Conservation (phyloP, 129 eudicot genomes). For the Mikania micrantha region DNA sequence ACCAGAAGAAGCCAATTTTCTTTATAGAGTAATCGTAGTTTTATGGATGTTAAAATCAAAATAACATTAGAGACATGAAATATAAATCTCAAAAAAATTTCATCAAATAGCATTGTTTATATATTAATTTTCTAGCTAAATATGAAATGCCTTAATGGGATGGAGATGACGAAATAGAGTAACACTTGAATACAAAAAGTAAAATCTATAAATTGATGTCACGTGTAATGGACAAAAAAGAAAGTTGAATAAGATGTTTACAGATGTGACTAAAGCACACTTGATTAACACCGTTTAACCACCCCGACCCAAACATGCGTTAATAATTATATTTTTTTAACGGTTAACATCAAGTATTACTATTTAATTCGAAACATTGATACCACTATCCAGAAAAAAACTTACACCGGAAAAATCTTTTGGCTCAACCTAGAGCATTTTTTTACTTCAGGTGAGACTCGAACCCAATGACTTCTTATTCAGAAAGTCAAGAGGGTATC, state of each 20-base stretch:
- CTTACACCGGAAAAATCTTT: too few relatives aligned
- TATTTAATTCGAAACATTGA: too few relatives aligned
- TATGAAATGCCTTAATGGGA: neutral
- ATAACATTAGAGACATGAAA: neutral
- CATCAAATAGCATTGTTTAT: neutral
- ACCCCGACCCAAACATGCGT: neutral
- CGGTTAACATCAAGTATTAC: too few relatives aligned
- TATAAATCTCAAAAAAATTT: neutral
- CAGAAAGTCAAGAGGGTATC: too few relatives aligned
- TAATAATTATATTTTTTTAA: neutral
- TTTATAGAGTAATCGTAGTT: too few relatives aligned
- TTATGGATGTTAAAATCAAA: conserved; percentile 16
- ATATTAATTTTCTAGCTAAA: neutral
- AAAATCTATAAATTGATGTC: neutral
- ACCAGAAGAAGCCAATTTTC: too few relatives aligned
- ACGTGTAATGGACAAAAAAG: conserved; percentile 11
- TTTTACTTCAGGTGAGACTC: too few relatives aligned
- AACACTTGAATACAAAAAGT: neutral
- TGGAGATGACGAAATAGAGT: neutral
- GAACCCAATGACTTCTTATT: too few relatives aligned
- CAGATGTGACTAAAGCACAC: conserved; percentile 12
- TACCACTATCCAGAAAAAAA: too few relatives aligned
- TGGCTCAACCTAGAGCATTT: too few relatives aligned
- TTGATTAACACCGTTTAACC: conserved; percentile 9
- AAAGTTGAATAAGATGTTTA: conserved; percentile 23